Percentiles rank a stretch among this genome's conserved stretches.
Conservation (phyloP, 2,329 filamentous ascomycete genomes). For the Colletotrichum phormii region DNA sequence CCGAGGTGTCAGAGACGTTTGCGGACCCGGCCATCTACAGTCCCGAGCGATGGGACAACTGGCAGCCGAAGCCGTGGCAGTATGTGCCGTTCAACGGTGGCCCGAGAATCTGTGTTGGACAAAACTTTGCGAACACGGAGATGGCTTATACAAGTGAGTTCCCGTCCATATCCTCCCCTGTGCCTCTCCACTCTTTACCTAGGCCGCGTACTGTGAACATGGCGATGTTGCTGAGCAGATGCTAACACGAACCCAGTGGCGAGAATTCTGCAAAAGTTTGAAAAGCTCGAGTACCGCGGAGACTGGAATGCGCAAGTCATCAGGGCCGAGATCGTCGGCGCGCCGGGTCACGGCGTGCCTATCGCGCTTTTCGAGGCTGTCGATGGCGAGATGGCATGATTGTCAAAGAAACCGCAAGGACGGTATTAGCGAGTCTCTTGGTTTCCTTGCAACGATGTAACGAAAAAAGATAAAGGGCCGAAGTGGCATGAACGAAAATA, state of each 20-base stretch:
- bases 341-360: conserved; percentile 55
- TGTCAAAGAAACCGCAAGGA: not conserved
- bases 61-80: conserved; percentile 64
- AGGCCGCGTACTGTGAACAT: not conserved
- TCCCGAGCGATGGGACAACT: conserved; percentile 63
- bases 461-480: not conserved
- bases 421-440: not conserved
- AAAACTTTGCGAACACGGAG: conserved; percentile 70
- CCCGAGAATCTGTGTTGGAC: conserved; percentile 59
- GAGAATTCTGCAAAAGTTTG: conserved; percentile 70
- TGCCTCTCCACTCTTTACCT: not conserved
- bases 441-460: not conserved
- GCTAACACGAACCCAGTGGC: conserved; percentile 48
- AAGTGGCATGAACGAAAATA: not conserved
- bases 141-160: conserved; percentile 62
- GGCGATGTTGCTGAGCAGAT: not conserved
- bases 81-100: conserved; percentile 55
- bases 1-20: conserved; percentile 51
- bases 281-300: conserved; percentile 61
- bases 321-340: conserved; percentile 57
- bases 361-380: conserved; percentile 50
- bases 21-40: conserved; percentile 54
- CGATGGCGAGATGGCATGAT: conserved; percentile 34
- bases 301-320: conserved; percentile 58
- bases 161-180: no score